Base-by-base conservation (phyloP, 805 yeast species). In the Groenewaldozyma tartarivorans region DNA sequence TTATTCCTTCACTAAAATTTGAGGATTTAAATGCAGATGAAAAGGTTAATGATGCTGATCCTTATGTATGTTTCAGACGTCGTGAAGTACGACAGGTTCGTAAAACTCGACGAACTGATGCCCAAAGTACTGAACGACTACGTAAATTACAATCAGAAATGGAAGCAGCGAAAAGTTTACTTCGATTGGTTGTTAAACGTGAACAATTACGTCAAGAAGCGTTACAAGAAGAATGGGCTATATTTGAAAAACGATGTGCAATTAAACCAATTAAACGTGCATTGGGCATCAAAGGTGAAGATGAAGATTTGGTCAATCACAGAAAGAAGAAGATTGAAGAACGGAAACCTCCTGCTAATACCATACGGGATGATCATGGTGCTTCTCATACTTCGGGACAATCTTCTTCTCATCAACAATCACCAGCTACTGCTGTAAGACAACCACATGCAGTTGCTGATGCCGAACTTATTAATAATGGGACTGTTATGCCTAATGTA, bases 31-130 rank as follows among this genome's bases (percentile, higher is more conserved):
- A 32, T 38, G 75, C 74, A 43, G 75, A 75, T 42, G 92, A 85
- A 44, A 87, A 87, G 55, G 96, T 88, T 54, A 38, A 38, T 20
- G 96, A 88, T 54, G 75, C 74, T 45, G 96, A 92, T 60, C 97
- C 98, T 1, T 92, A 92, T 60, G 81, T 86, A 32, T 86, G 96
- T 65, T 92, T 92, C 68, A 75, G 98, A 54, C 78, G 96, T 50
- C 81, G 98, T 60, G 97, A 88, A 56, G 81, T 86, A 49, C 77
- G 98, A 49, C 96, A 84, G 57, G 92, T 94, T 22, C 81, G 98
- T 60, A 92, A 92, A 60, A 92, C 98, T 0, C 77, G 98, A 60
- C 76, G 97, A 48, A 84, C 96, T 0, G 98, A 92, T 64, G 74
- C 83, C 26, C 83, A 86, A 52, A 86, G 92, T 50, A 80, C 87